A percentile compares a stretch with the other conserved stretches of the same genome.
phyloP scores from a whole-genome alignment of 306 rosid genomes.

The Prunus kanzakura region DNA sequence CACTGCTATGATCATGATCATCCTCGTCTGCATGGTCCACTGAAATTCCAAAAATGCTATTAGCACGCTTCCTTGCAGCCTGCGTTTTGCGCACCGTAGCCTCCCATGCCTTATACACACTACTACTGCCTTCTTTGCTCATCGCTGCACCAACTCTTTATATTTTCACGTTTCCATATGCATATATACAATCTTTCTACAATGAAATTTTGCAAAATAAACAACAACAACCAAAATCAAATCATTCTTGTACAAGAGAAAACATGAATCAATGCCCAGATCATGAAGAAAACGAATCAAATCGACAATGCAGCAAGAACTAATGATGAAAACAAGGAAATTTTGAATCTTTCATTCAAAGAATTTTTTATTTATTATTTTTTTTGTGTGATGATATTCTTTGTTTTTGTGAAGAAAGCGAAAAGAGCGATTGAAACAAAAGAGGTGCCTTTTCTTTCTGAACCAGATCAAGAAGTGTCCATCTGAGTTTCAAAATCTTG shows the following conservation, averaged over 20 bases:
- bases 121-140: conserved; percentile 69
- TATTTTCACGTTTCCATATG: not conserved
- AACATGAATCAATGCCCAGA: conserved; percentile 12
- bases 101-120: conserved; percentile 91
- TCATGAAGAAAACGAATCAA: conserved; percentile 15
- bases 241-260: not conserved
- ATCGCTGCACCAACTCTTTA: conserved; percentile 23
- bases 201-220: not conserved
- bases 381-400: not conserved
- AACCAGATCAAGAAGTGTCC: conserved; percentile 28
- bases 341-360: not conserved
- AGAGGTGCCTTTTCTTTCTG: conserved; percentile 22
- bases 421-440: conserved; percentile 29
- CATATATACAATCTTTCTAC: not conserved
- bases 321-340: not conserved
- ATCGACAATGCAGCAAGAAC: conserved; percentile 13
- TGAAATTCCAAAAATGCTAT: conserved; percentile 64
- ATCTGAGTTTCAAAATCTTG: conserved; percentile 5
- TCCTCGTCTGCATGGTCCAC: conserved; percentile 10
- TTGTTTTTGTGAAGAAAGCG: conserved; percentile 28
- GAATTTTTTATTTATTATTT: not conserved
- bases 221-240: not conserved
- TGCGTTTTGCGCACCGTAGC: conserved; percentile 77
- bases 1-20: conserved; percentile 19
- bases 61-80: conserved; percentile 82